Conservation (phyloP, 2,329 filamentous ascomycete genomes). For the Penicillium sp. region DNA sequence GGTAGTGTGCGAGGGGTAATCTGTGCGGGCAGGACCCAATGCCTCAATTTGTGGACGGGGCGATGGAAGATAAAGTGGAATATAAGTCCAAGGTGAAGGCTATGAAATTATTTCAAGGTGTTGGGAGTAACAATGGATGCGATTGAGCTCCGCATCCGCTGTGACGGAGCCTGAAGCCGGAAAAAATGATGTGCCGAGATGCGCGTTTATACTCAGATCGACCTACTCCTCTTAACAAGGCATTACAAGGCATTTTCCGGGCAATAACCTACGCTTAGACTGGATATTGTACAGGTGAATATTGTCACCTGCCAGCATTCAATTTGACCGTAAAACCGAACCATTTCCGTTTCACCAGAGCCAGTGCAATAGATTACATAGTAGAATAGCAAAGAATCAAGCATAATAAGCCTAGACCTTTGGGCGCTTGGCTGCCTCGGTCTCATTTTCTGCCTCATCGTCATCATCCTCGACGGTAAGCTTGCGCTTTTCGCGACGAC, state of each 20-base stretch:
- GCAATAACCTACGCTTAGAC: not conserved
- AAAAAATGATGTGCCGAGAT: slow-evolving; percentile 24
- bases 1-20: slow-evolving; percentile 4
- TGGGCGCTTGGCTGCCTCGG: slow-evolving; percentile 30
- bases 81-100: slow-evolving; percentile 1
- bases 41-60: not conserved
- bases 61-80: not conserved
- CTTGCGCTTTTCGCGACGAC: slow-evolving; percentile 23
- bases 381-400: not conserved
- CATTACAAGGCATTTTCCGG: too few relatives aligned
- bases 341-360: not conserved
- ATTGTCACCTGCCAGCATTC: not conserved
- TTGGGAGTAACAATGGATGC: slow-evolving; percentile 11
- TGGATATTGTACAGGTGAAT: too few relatives aligned
- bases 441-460: slow-evolving; percentile 24
- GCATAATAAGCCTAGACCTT: slow-evolving; percentile 22
- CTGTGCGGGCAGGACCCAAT: slow-evolving; percentile 4
- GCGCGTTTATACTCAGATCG: not conserved
- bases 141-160: slow-evolving; percentile 22
- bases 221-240: not conserved
- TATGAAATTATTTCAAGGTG: slow-evolving; percentile 5
- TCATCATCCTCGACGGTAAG: slow-evolving; percentile 22
- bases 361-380: not conserved
- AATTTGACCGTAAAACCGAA: not conserved
- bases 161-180: slow-evolving; percentile 19